These are phyloP conservation scores for Ceratocystis lukuohia DNA, from an alignment of 2,329 filamentous ascomycete species.

Conservation along the genomic window DNA sequence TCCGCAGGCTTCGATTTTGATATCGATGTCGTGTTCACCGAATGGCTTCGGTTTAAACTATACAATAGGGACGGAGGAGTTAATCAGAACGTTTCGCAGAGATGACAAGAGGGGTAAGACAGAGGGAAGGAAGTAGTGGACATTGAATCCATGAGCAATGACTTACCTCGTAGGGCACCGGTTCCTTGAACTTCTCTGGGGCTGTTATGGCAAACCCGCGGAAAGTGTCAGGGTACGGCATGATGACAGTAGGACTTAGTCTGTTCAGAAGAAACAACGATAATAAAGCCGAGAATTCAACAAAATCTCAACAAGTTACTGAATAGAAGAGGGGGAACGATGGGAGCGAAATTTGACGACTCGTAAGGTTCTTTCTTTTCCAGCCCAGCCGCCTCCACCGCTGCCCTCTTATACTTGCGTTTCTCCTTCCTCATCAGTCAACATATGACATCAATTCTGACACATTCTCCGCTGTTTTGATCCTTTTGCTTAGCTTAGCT, in stretches of 20 bases:
- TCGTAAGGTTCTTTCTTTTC: not conserved
- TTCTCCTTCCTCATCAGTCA: not conserved
- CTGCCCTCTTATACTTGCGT: not conserved
- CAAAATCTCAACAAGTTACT: not conserved
- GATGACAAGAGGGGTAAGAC: not conserved
- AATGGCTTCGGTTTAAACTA: constrained; percentile 71
- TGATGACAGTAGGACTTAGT: constrained; percentile 21
- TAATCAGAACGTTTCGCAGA: not conserved
- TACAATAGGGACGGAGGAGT: not conserved
- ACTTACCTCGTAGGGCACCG: constrained; percentile 11
- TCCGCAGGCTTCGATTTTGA: constrained; percentile 67
- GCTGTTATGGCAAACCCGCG: constrained; percentile 46
- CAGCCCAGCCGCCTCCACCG: not conserved
- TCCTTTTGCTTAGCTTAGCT: not conserved
- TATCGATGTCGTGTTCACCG: constrained; percentile 67
- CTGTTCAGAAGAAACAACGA: not conserved
- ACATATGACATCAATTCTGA: not conserved
- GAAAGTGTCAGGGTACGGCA: constrained; percentile 47
- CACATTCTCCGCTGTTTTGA: not conserved
- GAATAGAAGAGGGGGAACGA: not conserved
- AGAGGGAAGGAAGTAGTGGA: not conserved
- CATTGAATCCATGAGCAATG: not conserved
- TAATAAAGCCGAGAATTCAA: not conserved
- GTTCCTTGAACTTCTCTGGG: constrained; percentile 27
- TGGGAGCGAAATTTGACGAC: not conserved